Percentiles rank a stretch among this genome's conserved stretches.
Evolutionary conservation across 208 protist genomes (phyloP).

Genomic region (Blechomonas ayalai): DNA sequence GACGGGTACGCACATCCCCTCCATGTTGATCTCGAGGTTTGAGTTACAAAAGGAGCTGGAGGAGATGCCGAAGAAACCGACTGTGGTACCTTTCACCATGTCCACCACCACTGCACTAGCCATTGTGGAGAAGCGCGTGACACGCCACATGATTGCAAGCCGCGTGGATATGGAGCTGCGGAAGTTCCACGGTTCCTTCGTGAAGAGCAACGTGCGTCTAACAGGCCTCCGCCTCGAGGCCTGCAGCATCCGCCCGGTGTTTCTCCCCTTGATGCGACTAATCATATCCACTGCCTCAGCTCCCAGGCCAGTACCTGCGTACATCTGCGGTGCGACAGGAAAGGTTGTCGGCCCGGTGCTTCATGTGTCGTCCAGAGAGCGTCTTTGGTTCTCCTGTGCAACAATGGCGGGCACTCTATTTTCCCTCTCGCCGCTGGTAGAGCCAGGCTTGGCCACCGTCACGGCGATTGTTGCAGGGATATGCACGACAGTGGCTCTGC

Average conservation of each 20-base stretch:
- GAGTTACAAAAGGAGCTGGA: slow-evolving; percentile 77
- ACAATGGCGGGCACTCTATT: slow-evolving; percentile 27
- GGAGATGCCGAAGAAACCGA: slow-evolving; percentile 37
- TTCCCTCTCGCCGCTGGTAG: slow-evolving; percentile 29
- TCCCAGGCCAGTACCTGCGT: slow-evolving; percentile 37
- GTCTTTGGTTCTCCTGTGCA: slow-evolving; percentile 14
- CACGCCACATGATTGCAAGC: slow-evolving; percentile 40
- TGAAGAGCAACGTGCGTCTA: slow-evolving; percentile 70
- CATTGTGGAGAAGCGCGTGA: slow-evolving; percentile 66
- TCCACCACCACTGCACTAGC: slow-evolving; percentile 80
- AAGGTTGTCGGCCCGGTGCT: slow-evolving; percentile 75
- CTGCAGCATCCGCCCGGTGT: slow-evolving; percentile 62
- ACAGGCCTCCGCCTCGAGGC: slow-evolving; percentile 58
- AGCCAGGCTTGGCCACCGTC: slow-evolving; percentile 58
- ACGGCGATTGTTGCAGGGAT: slow-evolving; percentile 42
- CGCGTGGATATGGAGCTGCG: slow-evolving; percentile 72
- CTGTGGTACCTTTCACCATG: slow-evolving; percentile 82
- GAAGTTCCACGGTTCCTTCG: slow-evolving; percentile 82
- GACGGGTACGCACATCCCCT: slow-evolving; percentile 71
- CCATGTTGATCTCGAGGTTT: slow-evolving; percentile 85
- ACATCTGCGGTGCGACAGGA: slow-evolving; percentile 84
- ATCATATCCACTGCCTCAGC: slow-evolving; percentile 52
- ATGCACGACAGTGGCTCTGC: slow-evolving; percentile 19
- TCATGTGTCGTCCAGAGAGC: slow-evolving; percentile 23
- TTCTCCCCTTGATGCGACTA: slow-evolving; percentile 75